These are phyloP conservation scores for Cymbidium sinense DNA, from an alignment of 106 monocot species.

Conservation along the genomic window DNA sequence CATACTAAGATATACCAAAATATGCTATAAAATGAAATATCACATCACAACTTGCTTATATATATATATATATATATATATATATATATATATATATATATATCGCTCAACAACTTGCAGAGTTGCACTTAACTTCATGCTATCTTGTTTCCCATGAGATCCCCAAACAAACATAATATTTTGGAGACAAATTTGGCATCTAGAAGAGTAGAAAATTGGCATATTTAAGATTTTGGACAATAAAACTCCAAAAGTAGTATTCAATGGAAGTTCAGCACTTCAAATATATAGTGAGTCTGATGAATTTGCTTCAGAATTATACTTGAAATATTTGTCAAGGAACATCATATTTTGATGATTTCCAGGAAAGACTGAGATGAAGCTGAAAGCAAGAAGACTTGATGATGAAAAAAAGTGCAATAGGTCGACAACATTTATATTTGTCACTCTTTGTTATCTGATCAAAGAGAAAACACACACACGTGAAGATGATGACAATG, in stretches of 20 bases:
- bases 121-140: neutral
- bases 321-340: neutral
- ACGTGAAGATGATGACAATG: neutral
- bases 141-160: neutral
- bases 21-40: too few relatives aligned
- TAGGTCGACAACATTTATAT: neutral
- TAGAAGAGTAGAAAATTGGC: neutral
- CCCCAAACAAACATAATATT: neutral
- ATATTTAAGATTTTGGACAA: neutral
- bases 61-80: too few relatives aligned
- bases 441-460: neutral
- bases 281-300: neutral
- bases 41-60: too few relatives aligned
- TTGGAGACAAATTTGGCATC: neutral
- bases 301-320: neutral
- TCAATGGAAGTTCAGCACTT: neutral
- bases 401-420: neutral
- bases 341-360: neutral
- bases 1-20: too few relatives aligned
- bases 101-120: too few relatives aligned
- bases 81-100: too few relatives aligned
- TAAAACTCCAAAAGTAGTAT: neutral
- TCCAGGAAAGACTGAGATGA: neutral
- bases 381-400: neutral
- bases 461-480: neutral